Evolutionary conservation across 2,329 filamentous ascomycete genomes (phyloP), one percentile per base, ranked within the genome.

Genomic region (Aspergillus sp.): DNA sequence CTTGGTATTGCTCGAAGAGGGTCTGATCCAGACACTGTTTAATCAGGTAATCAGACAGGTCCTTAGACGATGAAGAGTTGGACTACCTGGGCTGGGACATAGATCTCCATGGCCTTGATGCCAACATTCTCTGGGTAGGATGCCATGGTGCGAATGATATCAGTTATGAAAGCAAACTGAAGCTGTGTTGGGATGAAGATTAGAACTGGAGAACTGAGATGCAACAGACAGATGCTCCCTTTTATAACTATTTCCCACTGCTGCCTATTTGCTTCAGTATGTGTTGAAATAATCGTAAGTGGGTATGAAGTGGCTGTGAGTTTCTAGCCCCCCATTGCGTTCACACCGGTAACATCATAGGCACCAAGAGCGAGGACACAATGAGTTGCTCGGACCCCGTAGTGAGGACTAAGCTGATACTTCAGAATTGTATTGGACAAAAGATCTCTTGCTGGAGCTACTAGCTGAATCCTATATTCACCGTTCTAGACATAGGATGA

Each of bases 91-190:
- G 84, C 90, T 67, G 91, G 91, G 75, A 92, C 90, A 80, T 95
- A 95, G 75, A 95, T 86, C 77, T 95, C 91, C 79, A 95, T 91
- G 89, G 90, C 91, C 83, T 95, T 94, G 77, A 95, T 92, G 85
- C 91, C 91, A 79, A 95, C 89, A 81, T 94, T 94, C 79, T 92
- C 87, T 67, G 91, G 90, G 80, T 90, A 88, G 69, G 88, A 77
- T 74, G 89, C 85, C 90, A 92, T 93, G 67, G 64, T 79, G 70
- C 64, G 63, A 64, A 68, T 64, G 65, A 44, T 15, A 44, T 8
- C 10, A 13, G 10, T 10, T 13, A 11, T 23, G 8, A 3, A 23
- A 2, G 7, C 25, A 8, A 27, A 23, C 17, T 15, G 41, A 44
- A 21, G 7, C 10, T 23, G 10, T 44, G 39, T 7, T 23, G 41